Evolutionary conservation across 2,329 filamentous ascomycete species (phyloP).

Genomic region (Paecilomyces sp.): DNA sequence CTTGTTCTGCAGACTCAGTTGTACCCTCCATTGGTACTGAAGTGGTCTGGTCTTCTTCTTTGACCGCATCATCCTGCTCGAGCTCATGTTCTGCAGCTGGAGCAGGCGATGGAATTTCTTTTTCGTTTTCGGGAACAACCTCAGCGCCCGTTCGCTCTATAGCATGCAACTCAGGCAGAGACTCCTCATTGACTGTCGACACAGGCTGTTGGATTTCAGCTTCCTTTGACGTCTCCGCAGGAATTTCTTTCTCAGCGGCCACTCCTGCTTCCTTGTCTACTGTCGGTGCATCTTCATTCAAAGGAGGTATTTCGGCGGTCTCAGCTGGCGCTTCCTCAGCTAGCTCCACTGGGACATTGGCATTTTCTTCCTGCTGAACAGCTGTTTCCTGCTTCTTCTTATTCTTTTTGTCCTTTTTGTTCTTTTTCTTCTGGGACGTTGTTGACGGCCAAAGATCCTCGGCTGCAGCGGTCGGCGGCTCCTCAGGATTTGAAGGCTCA

Average conservation of each 20-base stretch:
- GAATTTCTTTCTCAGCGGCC: no score
- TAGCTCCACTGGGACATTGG: not conserved
- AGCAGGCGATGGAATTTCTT: not conserved
- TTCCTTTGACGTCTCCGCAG: not conserved
- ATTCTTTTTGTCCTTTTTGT: constrained; percentile 9
- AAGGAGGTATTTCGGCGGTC: not conserved
- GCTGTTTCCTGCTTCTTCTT: not conserved
- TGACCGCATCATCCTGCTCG: not conserved
- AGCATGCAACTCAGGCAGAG: not conserved
- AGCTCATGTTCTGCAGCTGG: not conserved
- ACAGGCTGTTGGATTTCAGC: not conserved
- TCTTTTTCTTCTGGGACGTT: constrained; percentile 14
- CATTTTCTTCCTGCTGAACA: not conserved
- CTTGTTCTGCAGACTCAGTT: no score
- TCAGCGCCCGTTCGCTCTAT: not conserved
- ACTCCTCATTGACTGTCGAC: not conserved
- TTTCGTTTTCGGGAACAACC: not conserved
- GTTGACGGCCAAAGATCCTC: constrained; percentile 8
- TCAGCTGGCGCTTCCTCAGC: not conserved
- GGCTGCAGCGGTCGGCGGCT: not conserved
- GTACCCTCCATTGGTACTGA: not conserved
- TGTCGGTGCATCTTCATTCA: not conserved
- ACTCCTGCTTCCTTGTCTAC: not conserved
- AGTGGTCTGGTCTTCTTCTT: not conserved
- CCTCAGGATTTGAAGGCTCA: not conserved